phyloP scores from a whole-genome alignment of 169 alveolate species.

The Eimeria tenella region DNA sequence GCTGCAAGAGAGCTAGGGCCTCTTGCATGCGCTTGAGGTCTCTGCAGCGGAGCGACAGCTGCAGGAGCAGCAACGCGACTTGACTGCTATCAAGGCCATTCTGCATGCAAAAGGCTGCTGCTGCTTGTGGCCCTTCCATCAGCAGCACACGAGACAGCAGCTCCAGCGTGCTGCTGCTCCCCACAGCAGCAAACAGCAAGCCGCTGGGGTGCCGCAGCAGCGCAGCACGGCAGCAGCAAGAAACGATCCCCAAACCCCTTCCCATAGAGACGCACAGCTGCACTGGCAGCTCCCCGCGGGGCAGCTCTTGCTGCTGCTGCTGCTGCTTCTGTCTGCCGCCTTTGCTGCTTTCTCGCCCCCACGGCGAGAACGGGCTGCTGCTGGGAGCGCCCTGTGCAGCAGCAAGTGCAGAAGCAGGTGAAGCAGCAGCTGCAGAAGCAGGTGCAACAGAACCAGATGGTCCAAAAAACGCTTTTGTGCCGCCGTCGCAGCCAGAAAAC shows the following conservation, averaged over 20 bases:
- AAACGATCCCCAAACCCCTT: not conserved
- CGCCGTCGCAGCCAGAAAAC: not conserved
- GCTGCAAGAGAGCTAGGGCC: slow-evolving; percentile 64
- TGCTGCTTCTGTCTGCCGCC: not conserved
- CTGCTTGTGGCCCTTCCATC: slow-evolving; percentile 64
- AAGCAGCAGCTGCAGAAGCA: slow-evolving; percentile 24
- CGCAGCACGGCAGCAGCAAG: slow-evolving; percentile 40
- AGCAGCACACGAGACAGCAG: slow-evolving; percentile 60
- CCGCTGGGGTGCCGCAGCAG: slow-evolving; percentile 34
- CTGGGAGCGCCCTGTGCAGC: not conserved
- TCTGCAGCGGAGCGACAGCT: slow-evolving; percentile 66
- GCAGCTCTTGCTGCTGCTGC: slow-evolving; percentile 24
- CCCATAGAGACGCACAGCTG: not conserved
- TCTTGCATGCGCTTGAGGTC: slow-evolving; percentile 39
- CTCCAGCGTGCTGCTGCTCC: slow-evolving; percentile 29
- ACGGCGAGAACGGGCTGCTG: not conserved
- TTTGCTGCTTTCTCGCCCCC: not conserved
- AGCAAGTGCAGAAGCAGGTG: slow-evolving; percentile 39
- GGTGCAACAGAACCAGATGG: not conserved
- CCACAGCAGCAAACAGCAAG: slow-evolving; percentile 18
- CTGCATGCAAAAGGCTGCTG: slow-evolving; percentile 69
- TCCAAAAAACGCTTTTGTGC: not conserved
- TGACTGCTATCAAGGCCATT: slow-evolving; percentile 64
- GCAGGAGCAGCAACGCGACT: slow-evolving; percentile 66
- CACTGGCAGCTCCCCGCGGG: slow-evolving; percentile 24